Evolutionary conservation across 2,329 filamentous ascomycete genomes (phyloP), one percentile per base, ranked within the genome.

Genomic region (Exophiala viscosa): DNA sequence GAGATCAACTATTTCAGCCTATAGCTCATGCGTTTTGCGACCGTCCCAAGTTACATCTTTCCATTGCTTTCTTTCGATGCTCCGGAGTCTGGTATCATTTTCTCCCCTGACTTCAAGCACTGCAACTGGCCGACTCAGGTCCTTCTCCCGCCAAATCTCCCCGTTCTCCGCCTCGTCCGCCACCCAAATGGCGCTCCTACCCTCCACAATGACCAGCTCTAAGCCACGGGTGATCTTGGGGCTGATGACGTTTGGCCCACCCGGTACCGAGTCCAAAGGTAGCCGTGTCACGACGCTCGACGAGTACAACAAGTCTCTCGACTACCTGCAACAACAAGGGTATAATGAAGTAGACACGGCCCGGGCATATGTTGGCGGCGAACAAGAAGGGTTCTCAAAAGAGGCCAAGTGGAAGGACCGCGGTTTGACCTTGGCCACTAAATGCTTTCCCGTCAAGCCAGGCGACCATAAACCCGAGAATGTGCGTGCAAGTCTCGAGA

Each of bases 261-360:
- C 60, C 9, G 57, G 59, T 15, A 80, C 82, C 52, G 76, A 78
- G 53, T 67, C 68, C 13, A 66, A 70, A 10, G 88, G 87, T 33
- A 88, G 86, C 40, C 84, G 89, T 41, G 84, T 95, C 65, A 91
- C 87, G 17, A 76, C 75, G 14, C 69, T 83, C n/a, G 82, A 57
- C 52, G 85, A 87, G 39, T 90, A 85, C 74, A 87, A 85, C 62
- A 80, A 80, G 62, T 80, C 80, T 39, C 81, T 95, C 34, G 86
- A 92, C 66, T 77, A 85, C 59, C 83, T 95, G 66, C 87, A 92
- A 69, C 73, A 76, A n/a, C 79, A 84, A 52, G 89, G 89, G 34
- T 92, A 95, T 73, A 84, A 85, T 65, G 90, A 96, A 66, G 72
- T 95, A 34, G 90, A 96, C 67, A 96, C 90, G 1, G 89, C 90